Conservation (phyloP, 169 alveolate species). For the Cystoisospora suis region DNA sequence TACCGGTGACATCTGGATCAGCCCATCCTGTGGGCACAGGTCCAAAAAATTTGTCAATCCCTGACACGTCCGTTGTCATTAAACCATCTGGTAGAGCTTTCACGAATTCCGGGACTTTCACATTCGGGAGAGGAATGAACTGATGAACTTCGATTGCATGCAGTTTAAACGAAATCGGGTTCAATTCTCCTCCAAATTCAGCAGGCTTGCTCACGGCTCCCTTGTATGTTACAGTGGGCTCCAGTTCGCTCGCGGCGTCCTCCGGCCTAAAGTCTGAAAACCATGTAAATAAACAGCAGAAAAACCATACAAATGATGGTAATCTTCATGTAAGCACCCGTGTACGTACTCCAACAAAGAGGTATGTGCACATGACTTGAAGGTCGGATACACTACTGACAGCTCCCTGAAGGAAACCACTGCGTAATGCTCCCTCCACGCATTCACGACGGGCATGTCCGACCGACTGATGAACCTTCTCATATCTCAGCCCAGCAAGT, state of each 20-base stretch:
- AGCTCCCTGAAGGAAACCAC: too few relatives aligned
- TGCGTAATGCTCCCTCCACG: too few relatives aligned
- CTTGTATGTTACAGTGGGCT: constrained; percentile 75
- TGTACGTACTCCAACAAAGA: too few relatives aligned
- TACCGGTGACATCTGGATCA: constrained; percentile 86
- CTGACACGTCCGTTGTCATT: constrained; percentile 71
- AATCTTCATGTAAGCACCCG: too few relatives aligned
- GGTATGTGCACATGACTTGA: too few relatives aligned
- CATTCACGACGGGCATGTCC: too few relatives aligned
- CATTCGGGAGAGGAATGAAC: constrained; percentile 81
- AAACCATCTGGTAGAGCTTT: constrained; percentile 73
- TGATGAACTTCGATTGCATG: constrained; percentile 89
- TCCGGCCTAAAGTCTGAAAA: background rate
- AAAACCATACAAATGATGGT: too few relatives aligned
- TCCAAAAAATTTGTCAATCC: constrained; percentile 76
- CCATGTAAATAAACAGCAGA: background rate
- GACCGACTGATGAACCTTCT: too few relatives aligned
- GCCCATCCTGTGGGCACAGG: constrained; percentile 81
- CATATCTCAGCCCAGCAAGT: too few relatives aligned
- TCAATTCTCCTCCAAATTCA: constrained; percentile 76
- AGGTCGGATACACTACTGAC: too few relatives aligned
- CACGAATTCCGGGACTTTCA: constrained; percentile 79
- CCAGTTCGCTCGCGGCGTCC: constrained; percentile 46
- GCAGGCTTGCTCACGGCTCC: constrained; percentile 76
- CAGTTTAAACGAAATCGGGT: constrained; percentile 81